Base-by-base conservation (phyloP, 1,139 yeast genomes). In the Kurtzmaniella quercitrusa region DNA sequence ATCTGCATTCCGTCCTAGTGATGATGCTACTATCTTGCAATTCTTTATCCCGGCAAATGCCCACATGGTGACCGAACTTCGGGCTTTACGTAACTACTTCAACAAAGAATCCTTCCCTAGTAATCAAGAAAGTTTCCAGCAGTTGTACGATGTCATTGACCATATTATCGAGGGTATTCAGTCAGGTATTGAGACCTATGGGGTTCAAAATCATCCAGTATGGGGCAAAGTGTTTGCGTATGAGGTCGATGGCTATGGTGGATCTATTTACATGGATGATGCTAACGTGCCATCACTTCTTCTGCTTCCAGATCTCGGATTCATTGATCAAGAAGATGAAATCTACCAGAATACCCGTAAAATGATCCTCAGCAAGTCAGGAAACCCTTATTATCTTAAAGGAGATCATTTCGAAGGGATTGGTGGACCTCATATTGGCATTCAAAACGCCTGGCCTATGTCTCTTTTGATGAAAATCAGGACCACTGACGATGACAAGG, bases 381-480 rank as follows among this genome's bases (percentile, higher is more conserved):
- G 94, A 0, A 89, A 89, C 55, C 96, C 96, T 0, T 89, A 87
- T 60, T 89, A 66, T 52, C 65, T 86, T 37, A 62, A 66, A 40
- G 96, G 96, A 0, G 53, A 55, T 3, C 62, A 60, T 49, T 85
- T 88, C 56, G 74, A 77, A 52, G 96, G 96, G 0, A 75, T 89
- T 47, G 96, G 96, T 0, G 96, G 96, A 0, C 96, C 96, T 0
- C 96, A 89, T 59, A 79, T 88, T 38, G 96, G 96, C 1, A 75
- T 85, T 25, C 68, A 72, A 29, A 75, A 82, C 57, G 95, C 95
- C 0, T 89, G 96, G 96, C 96, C 96, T 19, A 85, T 89, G 95
- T 82, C 93, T 21, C 68, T 85, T 29, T 63, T 88, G 39, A 73
- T 87, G 45, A 77, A 81, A 29, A 87, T 89, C 16, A 73, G 96